Evolutionary conservation across 179 eudicot species (phyloP).

Genomic region (Camellia oleifera): DNA sequence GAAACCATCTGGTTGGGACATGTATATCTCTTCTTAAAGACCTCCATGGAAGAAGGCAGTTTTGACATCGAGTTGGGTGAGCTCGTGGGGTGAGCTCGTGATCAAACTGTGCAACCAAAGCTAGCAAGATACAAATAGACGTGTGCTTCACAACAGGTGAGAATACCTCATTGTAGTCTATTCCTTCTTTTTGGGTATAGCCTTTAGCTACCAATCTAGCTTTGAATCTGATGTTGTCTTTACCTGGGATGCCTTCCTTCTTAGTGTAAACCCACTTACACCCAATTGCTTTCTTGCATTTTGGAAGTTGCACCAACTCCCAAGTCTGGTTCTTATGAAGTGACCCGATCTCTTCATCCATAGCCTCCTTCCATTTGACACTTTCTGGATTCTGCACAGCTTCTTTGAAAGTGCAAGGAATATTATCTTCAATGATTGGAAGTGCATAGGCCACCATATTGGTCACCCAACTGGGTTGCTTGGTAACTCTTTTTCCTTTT

Average conservation of each 20-base stretch:
- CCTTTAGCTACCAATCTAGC: conserved; percentile 11
- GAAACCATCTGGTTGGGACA: conserved; percentile 16
- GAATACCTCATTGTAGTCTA: conserved; percentile 16
- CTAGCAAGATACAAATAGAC: neutral
- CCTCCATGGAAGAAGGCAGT: neutral
- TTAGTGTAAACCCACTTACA: conserved; percentile 7
- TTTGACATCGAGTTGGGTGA: conserved; percentile 13
- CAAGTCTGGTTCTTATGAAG: neutral
- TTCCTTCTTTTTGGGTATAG: neutral
- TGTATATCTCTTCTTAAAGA: conserved; percentile 9
- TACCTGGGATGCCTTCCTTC: neutral
- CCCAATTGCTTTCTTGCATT: neutral
- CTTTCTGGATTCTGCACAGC: no score
- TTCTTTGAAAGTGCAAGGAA: no score
- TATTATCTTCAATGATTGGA: no score
- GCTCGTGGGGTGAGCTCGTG: neutral
- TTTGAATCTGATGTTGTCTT: conserved; percentile 1
- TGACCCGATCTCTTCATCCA: no score
- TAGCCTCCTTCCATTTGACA: no score
- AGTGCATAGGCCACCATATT: no score
- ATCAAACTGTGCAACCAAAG: neutral
- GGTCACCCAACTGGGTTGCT: no score
- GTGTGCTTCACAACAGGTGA: conserved; percentile 4
- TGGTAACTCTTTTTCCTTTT: no score
- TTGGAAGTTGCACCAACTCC: neutral